Conservation (phyloP, 2,329 filamentous ascomycete species). For the Fusarium verrucosum region DNA sequence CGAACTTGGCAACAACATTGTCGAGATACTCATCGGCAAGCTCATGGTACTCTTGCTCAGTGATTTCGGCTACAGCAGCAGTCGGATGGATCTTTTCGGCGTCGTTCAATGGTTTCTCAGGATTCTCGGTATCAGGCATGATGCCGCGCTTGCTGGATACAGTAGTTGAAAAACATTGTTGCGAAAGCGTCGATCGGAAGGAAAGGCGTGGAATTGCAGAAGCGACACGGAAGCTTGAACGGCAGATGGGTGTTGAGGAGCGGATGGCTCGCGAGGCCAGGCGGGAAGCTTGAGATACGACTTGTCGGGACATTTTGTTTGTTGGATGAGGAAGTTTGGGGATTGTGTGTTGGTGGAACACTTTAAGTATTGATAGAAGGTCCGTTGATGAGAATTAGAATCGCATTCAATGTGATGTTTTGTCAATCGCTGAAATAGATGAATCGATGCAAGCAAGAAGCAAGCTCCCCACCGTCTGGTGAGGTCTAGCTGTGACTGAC, state of each 20-base stretch:
- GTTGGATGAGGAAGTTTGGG: not conserved
- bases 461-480: slow-evolving; percentile 25
- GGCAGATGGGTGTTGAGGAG: slow-evolving; percentile 35
- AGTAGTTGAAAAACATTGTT: slow-evolving; percentile 47
- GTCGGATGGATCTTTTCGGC: slow-evolving; percentile 48
- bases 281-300: slow-evolving; percentile 52
- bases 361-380: not conserved
- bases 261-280: slow-evolving; percentile 49
- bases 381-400: not conserved
- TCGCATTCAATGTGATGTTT: not conserved
- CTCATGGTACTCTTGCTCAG: slow-evolving; percentile 77
- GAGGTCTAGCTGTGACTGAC: slow-evolving; percentile 20
- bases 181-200: slow-evolving; percentile 26
- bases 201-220: slow-evolving; percentile 4
- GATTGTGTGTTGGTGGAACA: not conserved
- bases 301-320: slow-evolving; percentile 47
- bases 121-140: slow-evolving; percentile 67
- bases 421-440: slow-evolving; percentile 17
- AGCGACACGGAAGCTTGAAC: slow-evolving; percentile 35
- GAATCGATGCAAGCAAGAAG: slow-evolving; percentile 13
- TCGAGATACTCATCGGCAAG: slow-evolving; percentile 80
- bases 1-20: slow-evolving; percentile 65
- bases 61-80: slow-evolving; percentile 69
- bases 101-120: slow-evolving; percentile 55
- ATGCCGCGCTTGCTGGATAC: slow-evolving; percentile 57